Conservation (phyloP, 192 early-diverging fungal genomes). For the Phycomyces nitens region DNA sequence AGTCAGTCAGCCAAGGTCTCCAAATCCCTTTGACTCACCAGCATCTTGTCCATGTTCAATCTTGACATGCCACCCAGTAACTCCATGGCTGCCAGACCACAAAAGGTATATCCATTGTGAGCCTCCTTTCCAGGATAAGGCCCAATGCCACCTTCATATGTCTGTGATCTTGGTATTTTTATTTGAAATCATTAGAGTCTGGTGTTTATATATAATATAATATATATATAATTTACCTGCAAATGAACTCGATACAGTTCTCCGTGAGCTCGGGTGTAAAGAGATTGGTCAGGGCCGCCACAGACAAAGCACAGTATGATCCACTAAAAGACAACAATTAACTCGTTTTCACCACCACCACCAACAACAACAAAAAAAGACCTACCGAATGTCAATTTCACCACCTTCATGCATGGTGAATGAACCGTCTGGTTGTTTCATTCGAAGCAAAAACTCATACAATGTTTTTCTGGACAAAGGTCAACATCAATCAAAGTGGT, state of each 20-base stretch:
- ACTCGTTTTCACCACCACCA: too few relatives aligned
- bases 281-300: conserved; percentile 78
- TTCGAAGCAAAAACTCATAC: conserved; percentile 70
- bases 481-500: neutral
- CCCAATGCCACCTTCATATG: conserved; percentile 92
- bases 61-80: conserved; percentile 63
- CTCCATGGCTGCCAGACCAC: conserved; percentile 84
- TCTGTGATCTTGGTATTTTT: conserved; percentile 86
- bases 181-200: too few relatives aligned
- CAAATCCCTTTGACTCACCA: conserved; percentile 32
- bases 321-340: conserved; percentile 45
- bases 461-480: conserved; percentile 44
- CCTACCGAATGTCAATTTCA: conserved; percentile 85
- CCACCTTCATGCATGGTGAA: conserved; percentile 91
- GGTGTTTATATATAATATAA: neutral
- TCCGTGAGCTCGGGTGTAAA: conserved; percentile 73
- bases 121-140: conserved; percentile 81
- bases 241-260: conserved; percentile 68
- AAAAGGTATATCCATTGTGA: conserved; percentile 95
- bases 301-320: conserved; percentile 80
- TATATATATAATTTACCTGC: conserved; percentile 27
- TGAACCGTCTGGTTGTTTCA: conserved; percentile 86
- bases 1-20: neutral
- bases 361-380: conserved; percentile 6
- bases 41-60: conserved; percentile 59